phyloP scores from a whole-genome alignment of 2,329 filamentous ascomycete genomes.

The Esteya vermicola region DNA sequence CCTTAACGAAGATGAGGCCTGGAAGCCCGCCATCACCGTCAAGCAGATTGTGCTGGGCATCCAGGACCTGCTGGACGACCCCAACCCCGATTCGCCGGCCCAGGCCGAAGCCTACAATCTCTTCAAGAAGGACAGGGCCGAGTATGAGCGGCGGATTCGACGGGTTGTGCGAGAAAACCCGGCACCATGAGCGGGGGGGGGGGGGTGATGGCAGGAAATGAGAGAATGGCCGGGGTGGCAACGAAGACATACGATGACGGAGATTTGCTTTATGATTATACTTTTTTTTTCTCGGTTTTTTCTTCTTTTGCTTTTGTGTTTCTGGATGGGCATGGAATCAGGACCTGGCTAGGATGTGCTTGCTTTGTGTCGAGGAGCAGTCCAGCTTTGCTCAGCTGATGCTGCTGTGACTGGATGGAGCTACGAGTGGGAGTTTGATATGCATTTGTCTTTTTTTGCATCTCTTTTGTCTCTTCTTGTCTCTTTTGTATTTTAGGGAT shows the following conservation, averaged over 20 bases:
- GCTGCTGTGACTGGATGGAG: not conserved
- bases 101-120: constrained; percentile 97
- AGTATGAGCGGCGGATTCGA: constrained; percentile 80
- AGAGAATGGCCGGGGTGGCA: not conserved
- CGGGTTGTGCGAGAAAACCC: constrained; percentile 84
- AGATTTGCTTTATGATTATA: too few relatives aligned
- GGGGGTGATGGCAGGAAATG: not conserved
- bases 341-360: not conserved
- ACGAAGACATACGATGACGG: too few relatives aligned
- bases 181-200: constrained; percentile 36
- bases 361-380: not conserved
- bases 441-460: not conserved
- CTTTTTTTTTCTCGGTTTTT: too few relatives aligned
- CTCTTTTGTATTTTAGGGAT: not conserved
- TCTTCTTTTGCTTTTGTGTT: not conserved
- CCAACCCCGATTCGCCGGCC: constrained; percentile 91
- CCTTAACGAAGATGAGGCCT: constrained; percentile 94
- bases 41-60: constrained; percentile 96
- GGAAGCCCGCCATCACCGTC: constrained; percentile 97
- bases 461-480: not conserved
- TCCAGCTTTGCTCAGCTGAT: not conserved
- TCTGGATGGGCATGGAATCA: too few relatives aligned
- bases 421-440: not conserved
- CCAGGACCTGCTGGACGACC: constrained; percentile 88
- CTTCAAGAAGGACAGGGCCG: constrained; percentile 75